Evolutionary conservation across 2,329 filamentous ascomycete species (phyloP), one percentile per base, ranked within the genome.

Genomic region (Trichophyton benhamiae): DNA sequence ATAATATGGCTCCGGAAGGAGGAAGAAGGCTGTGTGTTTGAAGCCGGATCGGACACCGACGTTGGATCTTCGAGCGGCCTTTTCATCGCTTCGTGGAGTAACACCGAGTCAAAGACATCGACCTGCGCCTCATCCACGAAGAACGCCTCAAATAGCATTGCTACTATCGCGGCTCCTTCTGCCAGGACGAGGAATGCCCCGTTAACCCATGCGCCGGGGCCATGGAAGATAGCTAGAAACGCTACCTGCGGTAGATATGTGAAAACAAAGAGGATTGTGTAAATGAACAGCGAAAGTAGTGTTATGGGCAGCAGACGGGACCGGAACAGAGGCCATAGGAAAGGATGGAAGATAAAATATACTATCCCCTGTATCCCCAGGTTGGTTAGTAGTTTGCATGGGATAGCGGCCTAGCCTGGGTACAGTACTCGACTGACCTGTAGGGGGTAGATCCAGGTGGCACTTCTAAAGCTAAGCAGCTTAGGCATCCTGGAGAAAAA

Each of bases 231-330:
- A 15, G 88, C 86, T 22, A 99, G 82, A 68, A 99, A 89, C 1
- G 89, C 88, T 61, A 90, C 90, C 71, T 97, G 89, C 0, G 92
- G 92, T 2, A 96, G 76, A 67, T 95, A 97, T 0, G 89, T 80
- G 74, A 94, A 95, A 11, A 89, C 79, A 74, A 97, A 97, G 20
- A 97, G 83, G 20, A 95, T 79, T n/a, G 86, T 77, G 64, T 96
- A 89, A 13, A 96, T 87, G 60, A 94, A 83, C 13, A 87, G 77
- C 0, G 91, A 96, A 11, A 96, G 86, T 13, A 96, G 77, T 2
- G 88, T 83, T 30, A 95, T 81, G 0, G 92, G 91, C 0, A 97
- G 75, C 2, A 99, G 78, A 15, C 91, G 85, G 25, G 87, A 80
- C 62, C 83, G 79, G 66, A 96, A 87, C 1, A 96, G 81, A 25